Percentiles rank a stretch among this genome's conserved stretches.
phyloP scores from a whole-genome alignment of 805 yeast genomes.

The Pichia gijzeniarum region DNA sequence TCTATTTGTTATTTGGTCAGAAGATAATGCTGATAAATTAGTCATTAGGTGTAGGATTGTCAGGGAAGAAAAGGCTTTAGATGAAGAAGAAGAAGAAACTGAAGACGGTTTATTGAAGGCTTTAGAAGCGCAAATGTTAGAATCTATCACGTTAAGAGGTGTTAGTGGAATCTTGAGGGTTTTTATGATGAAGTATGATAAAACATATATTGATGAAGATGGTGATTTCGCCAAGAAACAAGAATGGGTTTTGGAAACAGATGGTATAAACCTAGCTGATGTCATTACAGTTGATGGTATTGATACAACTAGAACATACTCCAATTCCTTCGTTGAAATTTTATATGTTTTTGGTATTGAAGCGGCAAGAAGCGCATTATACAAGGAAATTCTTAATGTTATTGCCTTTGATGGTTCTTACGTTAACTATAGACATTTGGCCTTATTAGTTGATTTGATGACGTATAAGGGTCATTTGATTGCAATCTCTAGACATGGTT shows the following conservation, averaged over 20 bases:
- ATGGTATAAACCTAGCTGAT: slow-evolving; percentile 93
- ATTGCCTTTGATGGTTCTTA: slow-evolving; percentile 99
- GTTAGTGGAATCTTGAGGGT: slow-evolving; percentile 88
- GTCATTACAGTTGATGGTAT: slow-evolving; percentile 95
- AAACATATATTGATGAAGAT: slow-evolving; percentile 61
- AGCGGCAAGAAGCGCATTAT: slow-evolving; percentile 93
- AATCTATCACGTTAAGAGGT: slow-evolving; percentile 92
- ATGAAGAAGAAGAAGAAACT: slow-evolving; percentile 90
- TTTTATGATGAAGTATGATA: slow-evolving; percentile 81
- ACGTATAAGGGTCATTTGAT: slow-evolving; percentile 96
- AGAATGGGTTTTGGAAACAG: slow-evolving; percentile 98
- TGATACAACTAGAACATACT: slow-evolving; percentile 82
- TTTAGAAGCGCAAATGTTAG: slow-evolving; percentile 94
- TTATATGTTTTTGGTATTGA: slow-evolving; percentile 95
- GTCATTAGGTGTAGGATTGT: slow-evolving; percentile 97
- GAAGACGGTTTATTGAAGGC: slow-evolving; percentile 95
- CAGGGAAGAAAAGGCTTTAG: slow-evolving; percentile 89
- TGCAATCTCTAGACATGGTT: slow-evolving; percentile 99
- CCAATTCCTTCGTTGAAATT: slow-evolving; percentile 94
- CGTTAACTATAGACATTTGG: slow-evolving; percentile 98
- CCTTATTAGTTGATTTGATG: slow-evolving; percentile 95
- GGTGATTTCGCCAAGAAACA: slow-evolving; percentile 87
- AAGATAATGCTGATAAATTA: slow-evolving; percentile 95
- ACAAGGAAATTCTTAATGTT: slow-evolving; percentile 91
- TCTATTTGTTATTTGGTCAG: slow-evolving; percentile 96